Evolutionary conservation across 371 early-diverging fungal genomes (phyloP).

Genomic region (Actinomortierella ambigua): DNA sequence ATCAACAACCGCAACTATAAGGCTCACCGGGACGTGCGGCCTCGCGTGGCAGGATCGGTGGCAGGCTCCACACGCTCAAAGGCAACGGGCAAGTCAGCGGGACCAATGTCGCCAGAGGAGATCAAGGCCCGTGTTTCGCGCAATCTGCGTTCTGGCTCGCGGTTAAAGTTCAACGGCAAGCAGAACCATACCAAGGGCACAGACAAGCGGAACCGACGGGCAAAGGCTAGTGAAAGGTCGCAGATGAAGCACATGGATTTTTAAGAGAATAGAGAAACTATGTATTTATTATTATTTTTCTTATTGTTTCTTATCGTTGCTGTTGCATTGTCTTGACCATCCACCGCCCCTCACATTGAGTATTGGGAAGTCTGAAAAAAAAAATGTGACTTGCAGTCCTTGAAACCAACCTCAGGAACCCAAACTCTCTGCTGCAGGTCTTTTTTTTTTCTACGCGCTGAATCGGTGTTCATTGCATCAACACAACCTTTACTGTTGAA

Average conservation of each 20-base stretch:
- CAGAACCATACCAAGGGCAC: constrained; percentile 61
- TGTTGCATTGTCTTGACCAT: too few species aligned
- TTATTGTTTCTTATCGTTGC: background rate
- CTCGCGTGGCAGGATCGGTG: constrained; percentile 28
- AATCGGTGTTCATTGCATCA: too few species aligned
- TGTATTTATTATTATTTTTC: background rate
- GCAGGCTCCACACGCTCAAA: constrained; percentile 31
- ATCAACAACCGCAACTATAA: constrained; percentile 63
- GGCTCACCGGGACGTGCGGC: constrained; percentile 57
- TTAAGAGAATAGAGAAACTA: background rate
- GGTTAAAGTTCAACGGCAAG: constrained; percentile 44
- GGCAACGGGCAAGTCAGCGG: constrained; percentile 38
- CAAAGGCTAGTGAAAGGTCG: constrained; percentile 18
- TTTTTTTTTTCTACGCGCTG: too few species aligned
- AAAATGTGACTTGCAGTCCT: too few species aligned
- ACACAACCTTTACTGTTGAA: too few species aligned
- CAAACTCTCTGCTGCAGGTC: too few species aligned
- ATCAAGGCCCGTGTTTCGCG: constrained; percentile 66
- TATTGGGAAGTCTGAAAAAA: too few species aligned
- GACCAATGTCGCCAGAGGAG: constrained; percentile 51
- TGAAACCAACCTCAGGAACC: too few species aligned
- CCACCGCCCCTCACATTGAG: too few species aligned
- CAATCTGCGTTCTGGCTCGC: constrained; percentile 49
- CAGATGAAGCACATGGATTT: constrained; percentile 21
- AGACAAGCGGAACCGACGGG: constrained; percentile 55